These are phyloP conservation scores for Nigrograna mackinnonii DNA, from an alignment of 2,329 filamentous ascomycete genomes.

Conservation along the genomic window DNA sequence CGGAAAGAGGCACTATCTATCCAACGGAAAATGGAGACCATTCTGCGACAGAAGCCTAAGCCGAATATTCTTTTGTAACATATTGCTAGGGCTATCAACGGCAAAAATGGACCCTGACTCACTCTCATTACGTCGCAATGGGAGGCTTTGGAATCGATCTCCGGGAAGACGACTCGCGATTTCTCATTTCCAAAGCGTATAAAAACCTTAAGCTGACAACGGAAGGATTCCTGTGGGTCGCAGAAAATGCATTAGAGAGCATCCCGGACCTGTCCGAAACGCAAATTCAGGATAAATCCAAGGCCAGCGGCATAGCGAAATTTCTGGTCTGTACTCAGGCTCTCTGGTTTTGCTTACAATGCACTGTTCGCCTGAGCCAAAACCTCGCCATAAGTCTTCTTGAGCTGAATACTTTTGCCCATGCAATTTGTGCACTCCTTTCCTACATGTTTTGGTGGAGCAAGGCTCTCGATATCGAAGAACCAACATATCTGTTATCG, in stretches of 20 bases:
- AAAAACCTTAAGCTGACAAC: constrained; percentile 4
- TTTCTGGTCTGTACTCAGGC: constrained; percentile 24
- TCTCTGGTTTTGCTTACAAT: constrained; percentile 29
- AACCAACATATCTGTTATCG: no score
- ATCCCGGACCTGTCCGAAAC: constrained; percentile 6
- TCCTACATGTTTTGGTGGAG: constrained; percentile 35
- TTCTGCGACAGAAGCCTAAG: background rate
- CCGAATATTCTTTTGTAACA: background rate
- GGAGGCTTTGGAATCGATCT: constrained; percentile 13
- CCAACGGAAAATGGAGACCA: constrained; percentile 3
- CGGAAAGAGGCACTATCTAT: no score
- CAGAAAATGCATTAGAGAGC: background rate
- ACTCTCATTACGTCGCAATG: constrained; percentile 16
- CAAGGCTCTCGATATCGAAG: constrained; percentile 26
- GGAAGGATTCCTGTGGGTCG: constrained; percentile 2
- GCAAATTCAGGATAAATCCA: constrained; percentile 7
- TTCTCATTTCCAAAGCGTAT: constrained; percentile 1
- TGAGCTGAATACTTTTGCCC: constrained; percentile 63
- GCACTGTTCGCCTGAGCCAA: constrained; percentile 14
- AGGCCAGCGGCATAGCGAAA: constrained; percentile 17
- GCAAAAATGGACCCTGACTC: constrained; percentile 14
- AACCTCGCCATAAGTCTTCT: constrained; percentile 53
- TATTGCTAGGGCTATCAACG: background rate
- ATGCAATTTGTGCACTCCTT: constrained; percentile 27
- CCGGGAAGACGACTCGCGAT: background rate